phyloP scores from a whole-genome alignment of 2,329 filamentous ascomycete genomes.

The Microdochium paspali region DNA sequence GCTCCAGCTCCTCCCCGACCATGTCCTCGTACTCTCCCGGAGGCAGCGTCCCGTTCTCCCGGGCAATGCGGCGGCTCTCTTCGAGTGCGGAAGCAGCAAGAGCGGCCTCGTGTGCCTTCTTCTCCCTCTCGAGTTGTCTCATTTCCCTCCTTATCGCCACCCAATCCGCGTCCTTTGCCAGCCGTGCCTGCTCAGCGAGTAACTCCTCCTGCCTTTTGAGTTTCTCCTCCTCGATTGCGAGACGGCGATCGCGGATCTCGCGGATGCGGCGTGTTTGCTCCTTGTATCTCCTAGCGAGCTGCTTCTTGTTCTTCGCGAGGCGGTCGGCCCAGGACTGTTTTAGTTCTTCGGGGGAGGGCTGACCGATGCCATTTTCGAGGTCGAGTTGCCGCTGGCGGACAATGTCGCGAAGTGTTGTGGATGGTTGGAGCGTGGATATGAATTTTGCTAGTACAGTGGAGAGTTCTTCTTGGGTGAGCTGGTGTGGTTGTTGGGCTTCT shows the following conservation, averaged over 20 bases:
- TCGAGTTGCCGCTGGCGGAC: neutral
- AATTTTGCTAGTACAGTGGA: neutral
- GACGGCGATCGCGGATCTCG: neutral
- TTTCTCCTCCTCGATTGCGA: neutral
- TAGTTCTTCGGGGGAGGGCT: neutral
- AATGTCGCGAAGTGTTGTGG: neutral
- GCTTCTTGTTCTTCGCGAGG: neutral
- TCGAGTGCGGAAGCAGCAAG: neutral
- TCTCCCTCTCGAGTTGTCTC: neutral
- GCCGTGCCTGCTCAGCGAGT: neutral
- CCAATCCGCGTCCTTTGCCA: neutral
- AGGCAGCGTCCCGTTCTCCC: too few species aligned
- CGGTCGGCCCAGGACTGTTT: neutral
- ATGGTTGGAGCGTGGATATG: neutral
- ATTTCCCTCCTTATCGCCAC: neutral
- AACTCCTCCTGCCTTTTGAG: neutral
- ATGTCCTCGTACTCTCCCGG: neutral
- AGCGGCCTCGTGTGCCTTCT: neutral
- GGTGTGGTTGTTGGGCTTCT: neutral
- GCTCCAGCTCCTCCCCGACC: neutral
- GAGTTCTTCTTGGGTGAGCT: neutral
- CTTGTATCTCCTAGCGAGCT: neutral
- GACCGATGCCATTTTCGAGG: neutral
- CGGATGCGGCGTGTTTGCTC: neutral
- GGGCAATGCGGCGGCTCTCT: neutral